Evolutionary conservation across 2,329 filamentous ascomycete species (phyloP), one percentile per base, ranked within the genome.

Genomic region (Aspergillus sclerotialis): DNA sequence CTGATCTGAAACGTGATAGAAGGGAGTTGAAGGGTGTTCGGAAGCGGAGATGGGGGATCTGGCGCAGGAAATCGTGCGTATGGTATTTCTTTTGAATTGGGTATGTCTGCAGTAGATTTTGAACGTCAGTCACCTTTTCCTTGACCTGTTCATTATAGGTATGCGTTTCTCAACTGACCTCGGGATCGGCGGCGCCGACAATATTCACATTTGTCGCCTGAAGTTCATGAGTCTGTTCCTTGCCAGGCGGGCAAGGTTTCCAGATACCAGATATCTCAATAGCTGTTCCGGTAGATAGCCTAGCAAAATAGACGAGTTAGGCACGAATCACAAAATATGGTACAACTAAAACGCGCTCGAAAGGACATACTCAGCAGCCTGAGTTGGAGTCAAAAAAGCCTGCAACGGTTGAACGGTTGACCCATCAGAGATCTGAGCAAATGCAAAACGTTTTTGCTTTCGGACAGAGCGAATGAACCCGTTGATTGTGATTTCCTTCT

Each of bases 51-150:
- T 98, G 92, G 32, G 90, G 87, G 33, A 94, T 74, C 9, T 83
- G 84, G 38, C 92, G 83, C 42, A 98, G 76, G 59, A 83, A 96
- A 56, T 96, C 90, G 32, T 83, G 71, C 4, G 82, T 86, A 50
- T 95, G 89, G 50, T 92, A 94, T 64, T 96, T 96, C 64, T 94
- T 94, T 64, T 98, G 92, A 15, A 98, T 78, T 3, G 92, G 92
- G 56, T 86, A 94, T 43, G 81, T 84, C 84, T 96, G 53, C 11
- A 15, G 17, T 32, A 12, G 23, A 33, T 21, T 12, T 30, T 13
- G 14, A 25, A 17, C n/a, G 37, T 52, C 14, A 50, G 40, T 25
- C 28, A 14, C 11, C 23, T 23, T 16, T 18, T 18, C n/a, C 15
- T 10, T 27, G n/a, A 9, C 7, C 7, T n/a, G 29, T 24, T 28